Conservation (phyloP, 805 yeast species). For the Ogataea corticis region DNA sequence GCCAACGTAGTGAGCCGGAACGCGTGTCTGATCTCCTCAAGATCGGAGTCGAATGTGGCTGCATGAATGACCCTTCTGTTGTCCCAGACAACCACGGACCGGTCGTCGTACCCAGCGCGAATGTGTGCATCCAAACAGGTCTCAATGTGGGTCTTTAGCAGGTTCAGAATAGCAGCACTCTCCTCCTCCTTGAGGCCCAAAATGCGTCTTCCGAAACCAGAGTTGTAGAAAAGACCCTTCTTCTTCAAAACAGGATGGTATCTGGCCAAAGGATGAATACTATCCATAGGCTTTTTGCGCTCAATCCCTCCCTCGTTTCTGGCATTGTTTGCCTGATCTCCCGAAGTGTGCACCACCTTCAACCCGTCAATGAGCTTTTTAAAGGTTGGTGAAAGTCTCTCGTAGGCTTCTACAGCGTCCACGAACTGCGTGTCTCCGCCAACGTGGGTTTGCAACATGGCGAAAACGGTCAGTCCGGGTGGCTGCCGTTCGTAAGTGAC, state of each 20-base stretch:
- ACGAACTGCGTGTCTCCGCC: slow-evolving; percentile 78
- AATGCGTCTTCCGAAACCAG: slow-evolving; percentile 62
- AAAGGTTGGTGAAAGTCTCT: slow-evolving; percentile 63
- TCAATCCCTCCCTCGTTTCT: slow-evolving; percentile 54
- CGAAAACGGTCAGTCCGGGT: slow-evolving; percentile 66
- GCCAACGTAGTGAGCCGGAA: slow-evolving; percentile 69
- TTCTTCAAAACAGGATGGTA: slow-evolving; percentile 65
- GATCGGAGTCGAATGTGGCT: slow-evolving; percentile 65
- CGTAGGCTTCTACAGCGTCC: slow-evolving; percentile 64
- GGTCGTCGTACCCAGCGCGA: slow-evolving; percentile 65
- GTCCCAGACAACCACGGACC: slow-evolving; percentile 71
- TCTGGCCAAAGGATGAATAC: slow-evolving; percentile 65
- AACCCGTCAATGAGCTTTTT: slow-evolving; percentile 56
- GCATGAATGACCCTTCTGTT: slow-evolving; percentile 66
- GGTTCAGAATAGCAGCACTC: slow-evolving; percentile 55
- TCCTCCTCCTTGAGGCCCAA: slow-evolving; percentile 70
- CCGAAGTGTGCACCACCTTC: slow-evolving; percentile 65
- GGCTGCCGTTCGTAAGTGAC: slow-evolving; percentile 72
- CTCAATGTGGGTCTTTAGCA: slow-evolving; percentile 50
- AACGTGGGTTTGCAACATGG: slow-evolving; percentile 49
- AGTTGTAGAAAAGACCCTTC: slow-evolving; percentile 54
- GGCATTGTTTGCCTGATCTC: slow-evolving; percentile 63
- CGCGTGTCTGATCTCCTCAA: slow-evolving; percentile 65
- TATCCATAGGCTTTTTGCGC: slow-evolving; percentile 59
- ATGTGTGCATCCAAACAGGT: slow-evolving; percentile 57